A percentile compares a stretch with the other conserved stretches of the same genome.
Evolutionary conservation across 768 basidiomycete genomes (phyloP).

Genomic region (Tulasnella sp.): DNA sequence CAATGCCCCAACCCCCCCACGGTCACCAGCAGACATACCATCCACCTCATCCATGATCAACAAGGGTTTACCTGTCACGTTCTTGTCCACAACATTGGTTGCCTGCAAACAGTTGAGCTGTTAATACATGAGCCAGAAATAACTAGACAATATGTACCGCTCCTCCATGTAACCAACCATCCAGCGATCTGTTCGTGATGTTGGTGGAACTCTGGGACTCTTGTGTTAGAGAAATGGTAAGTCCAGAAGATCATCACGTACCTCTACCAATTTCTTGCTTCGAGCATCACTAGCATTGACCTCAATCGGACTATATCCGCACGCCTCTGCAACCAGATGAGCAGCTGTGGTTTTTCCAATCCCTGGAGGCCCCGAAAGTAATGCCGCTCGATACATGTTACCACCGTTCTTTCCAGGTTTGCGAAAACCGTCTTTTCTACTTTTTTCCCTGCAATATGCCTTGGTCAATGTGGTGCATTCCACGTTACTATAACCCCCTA

Average conservation of each 20-base stretch:
- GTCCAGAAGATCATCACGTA: slow-evolving; percentile 23
- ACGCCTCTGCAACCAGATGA: slow-evolving; percentile 81
- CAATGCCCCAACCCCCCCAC: slow-evolving; percentile 90
- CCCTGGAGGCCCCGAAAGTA: slow-evolving; percentile 89
- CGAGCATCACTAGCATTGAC: slow-evolving; percentile 91
- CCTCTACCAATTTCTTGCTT: slow-evolving; percentile 95
- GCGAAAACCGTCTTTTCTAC: slow-evolving; percentile 66
- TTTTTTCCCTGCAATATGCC: slow-evolving; percentile 46
- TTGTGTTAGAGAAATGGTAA: not conserved
- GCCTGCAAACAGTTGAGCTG: slow-evolving; percentile 25
- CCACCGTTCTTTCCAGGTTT: slow-evolving; percentile 86
- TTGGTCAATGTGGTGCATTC: not conserved
- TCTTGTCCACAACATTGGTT: slow-evolving; percentile 55
- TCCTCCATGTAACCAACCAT: slow-evolving; percentile 63
- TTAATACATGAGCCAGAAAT: not conserved
- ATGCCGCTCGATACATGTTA: slow-evolving; percentile 73
- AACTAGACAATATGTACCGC: slow-evolving; percentile 29
- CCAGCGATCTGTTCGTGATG: slow-evolving; percentile 75
- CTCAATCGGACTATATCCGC: slow-evolving; percentile 85
- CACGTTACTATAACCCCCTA: slow-evolving; percentile 25
- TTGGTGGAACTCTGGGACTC: slow-evolving; percentile 65
- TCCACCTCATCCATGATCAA: slow-evolving; percentile 99
- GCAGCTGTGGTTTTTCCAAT: slow-evolving; percentile 97
- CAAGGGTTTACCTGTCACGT: slow-evolving; percentile 66
- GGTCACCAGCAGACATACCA: slow-evolving; percentile 95